Evolutionary conservation across 768 basidiomycete species (phyloP), one percentile per base, ranked within the genome.

Genomic region (Kwoniella botswanensis): DNA sequence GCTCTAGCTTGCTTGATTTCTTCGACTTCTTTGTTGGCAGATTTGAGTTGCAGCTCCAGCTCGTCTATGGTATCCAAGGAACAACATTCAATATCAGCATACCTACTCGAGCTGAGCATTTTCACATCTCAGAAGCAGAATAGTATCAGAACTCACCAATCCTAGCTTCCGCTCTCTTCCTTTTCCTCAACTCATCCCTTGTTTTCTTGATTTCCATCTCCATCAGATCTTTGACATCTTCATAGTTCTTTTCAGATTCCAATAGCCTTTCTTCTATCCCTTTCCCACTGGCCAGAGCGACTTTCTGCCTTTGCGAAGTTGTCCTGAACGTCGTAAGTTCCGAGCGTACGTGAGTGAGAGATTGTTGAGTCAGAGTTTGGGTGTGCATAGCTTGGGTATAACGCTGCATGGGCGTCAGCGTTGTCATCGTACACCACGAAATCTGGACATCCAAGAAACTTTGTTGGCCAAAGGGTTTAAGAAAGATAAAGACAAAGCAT

Each of bases 371-470:
- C 5, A 83, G 63, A 0, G 76, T 81, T 53, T 82, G 82, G 26
- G 82, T 81, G 59, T 82, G 81, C 42, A 82, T 70, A 2, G 81
- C 70, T 74, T 81, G 81, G 1, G 81, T 82, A 22, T 82, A 79
- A 13, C 81, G 71, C 81, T 80, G 64, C 24, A 56, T n/a, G 35
- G 62, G 56, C 54, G 54, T 65, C 21, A 61, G 60, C 24, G 29
- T 53, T 26, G 67, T 57, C 41, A 57, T 54, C 4, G n/a, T 26
- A 18, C 18, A 13, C 44, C 35, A n/a, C 2, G 18, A 46, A 65
- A 24, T 15, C 6, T 35, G 1, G 35, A 35, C 35, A 35, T 9
- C 7, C 35, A 35, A 35, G 5, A 9, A 9, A 0, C 4, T 35
- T 7, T 35, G 6, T 35, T 13, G 35, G 26, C 22, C 17, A 18